Evolutionary conservation across 805 yeast genomes (phyloP), one percentile per base, ranked within the genome.

Genomic region (Cyberlindnera mississippiensis): DNA sequence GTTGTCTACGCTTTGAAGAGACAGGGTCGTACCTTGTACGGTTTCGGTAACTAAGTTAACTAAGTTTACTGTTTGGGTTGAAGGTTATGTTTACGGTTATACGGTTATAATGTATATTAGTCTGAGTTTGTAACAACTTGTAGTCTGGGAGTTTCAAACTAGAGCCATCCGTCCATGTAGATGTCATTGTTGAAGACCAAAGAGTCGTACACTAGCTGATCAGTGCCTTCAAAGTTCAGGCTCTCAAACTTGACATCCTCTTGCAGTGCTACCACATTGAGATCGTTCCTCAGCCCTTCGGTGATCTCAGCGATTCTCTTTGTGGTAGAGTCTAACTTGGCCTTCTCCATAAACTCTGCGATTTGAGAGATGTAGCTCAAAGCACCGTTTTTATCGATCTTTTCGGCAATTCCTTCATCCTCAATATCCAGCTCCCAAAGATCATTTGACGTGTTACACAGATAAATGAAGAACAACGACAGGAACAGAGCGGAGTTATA

Each of bases 21-120:
- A 84, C 97, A 93, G 80, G 99, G 99, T 68, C 86, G 98, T 78
- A 93, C 98, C 76, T 83, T 93, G 72, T 91, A 91, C 71, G 98
- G 98, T 90, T 93, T 91, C 85, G 98, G 98, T 79, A 96, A 96
- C 83, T 91, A 83, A 80, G 59, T 29, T 20, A 20, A 20, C 24
- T 20, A 20, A 14, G 16, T 14, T n/a, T 15, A 5, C 62, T 41
- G 38, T 14, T 29, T 29, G 35, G 35, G 24, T 33, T 19, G 35
- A 20, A 20, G 19, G 17, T 14, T 30, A n/a, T 28, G 16, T 28
- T 30, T n/a, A 13, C 18, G 33, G 33, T 30, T 30, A 30, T 30
- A 30, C 33, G 33, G 33, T 30, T 30, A n/a, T 15, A 33, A 33
- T 33, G 35, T 33, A 33, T 19, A 33, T 33, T 33, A 33, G 35